phyloP scores from a whole-genome alignment of 306 rosid species.

The Carpinus viminea region DNA sequence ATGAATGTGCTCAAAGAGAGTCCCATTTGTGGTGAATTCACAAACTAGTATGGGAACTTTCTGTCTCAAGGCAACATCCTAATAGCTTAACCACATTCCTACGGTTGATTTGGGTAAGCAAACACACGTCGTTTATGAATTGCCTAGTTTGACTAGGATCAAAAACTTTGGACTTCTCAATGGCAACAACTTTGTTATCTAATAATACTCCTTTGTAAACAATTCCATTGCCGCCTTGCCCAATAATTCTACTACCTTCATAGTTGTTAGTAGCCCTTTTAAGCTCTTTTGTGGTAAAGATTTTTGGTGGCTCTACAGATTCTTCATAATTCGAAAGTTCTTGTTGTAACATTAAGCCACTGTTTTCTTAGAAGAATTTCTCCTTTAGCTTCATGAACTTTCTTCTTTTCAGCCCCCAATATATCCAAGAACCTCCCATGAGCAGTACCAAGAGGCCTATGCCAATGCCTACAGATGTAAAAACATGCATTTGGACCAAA shows the following conservation, averaged over 20 bases:
- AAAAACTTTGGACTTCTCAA: background rate
- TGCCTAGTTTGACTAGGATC: slow-evolving; percentile 36
- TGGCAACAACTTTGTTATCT: slow-evolving; percentile 15
- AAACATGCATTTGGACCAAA: background rate
- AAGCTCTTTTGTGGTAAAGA: slow-evolving; percentile 31
- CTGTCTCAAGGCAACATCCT: too few relatives aligned
- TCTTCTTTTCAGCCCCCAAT: background rate
- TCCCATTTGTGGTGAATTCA: too few relatives aligned
- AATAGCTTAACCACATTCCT: too few relatives aligned
- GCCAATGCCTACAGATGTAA: slow-evolving; percentile 4
- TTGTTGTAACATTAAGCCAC: background rate
- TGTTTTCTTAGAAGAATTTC: too few relatives aligned
- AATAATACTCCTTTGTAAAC: slow-evolving; percentile 41
- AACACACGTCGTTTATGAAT: slow-evolving; percentile 19
- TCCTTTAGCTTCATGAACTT: too few relatives aligned
- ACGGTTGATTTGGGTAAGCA: too few relatives aligned
- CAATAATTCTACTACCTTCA: slow-evolving; percentile 25
- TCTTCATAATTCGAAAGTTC: slow-evolving; percentile 21
- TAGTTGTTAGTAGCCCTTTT: slow-evolving; percentile 46
- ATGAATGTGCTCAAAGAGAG: too few relatives aligned
- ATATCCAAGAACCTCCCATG: slow-evolving; percentile 7
- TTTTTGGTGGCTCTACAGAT: slow-evolving; percentile 11
- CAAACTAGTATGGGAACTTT: too few relatives aligned
- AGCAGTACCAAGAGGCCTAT: background rate
- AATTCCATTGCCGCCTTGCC: slow-evolving; percentile 49